Base-by-base conservation (phyloP, 1,139 yeast genomes). In the Candida sanyaensis region DNA sequence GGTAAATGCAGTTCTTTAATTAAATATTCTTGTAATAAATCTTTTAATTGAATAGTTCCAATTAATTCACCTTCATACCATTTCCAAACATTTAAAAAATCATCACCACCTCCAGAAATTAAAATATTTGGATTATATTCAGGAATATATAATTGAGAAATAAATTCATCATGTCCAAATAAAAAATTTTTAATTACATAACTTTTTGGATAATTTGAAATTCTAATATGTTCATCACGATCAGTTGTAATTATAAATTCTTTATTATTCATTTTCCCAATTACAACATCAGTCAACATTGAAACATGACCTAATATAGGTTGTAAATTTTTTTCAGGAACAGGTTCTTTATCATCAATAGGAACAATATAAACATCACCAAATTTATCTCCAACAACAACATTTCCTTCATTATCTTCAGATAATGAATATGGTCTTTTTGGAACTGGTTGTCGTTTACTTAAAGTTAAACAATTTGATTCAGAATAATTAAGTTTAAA, bases 261-360 rank as follows among this genome's bases (percentile, higher is more conserved):
- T 49, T 78, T 73, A 23, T 73, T 78, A 42, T 73, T 62, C 37
- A 70, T 66, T 3, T 73, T 72, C 17, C 81, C 68, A 13, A 81
- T 72, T 33, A 68, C 53, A 8, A 90, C 77, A 55, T 85, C 91
- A 26, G 96, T 88, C 54, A 95, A 78, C 97, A 95, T 90, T 4
- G 98, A 92, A 4, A 95, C 98, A 66, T 95, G 99, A 3, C 99
- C 99, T 50, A 92, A 73, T 7, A 92, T 77, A 2, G 98, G 97
- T 38, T 63, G 68, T 47, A 81, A 60, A 3, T 66, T 55, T 37
- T 77, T 70, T 45, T 77, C 81, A n/a, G 69, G 72, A 2, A 55
- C 61, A 1, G 70, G 61, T 2, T 57, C 63, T 2, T 58, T 55
- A 3, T 52, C 59, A 37, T 63, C 67, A 10, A 84, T 66, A 5